phyloP scores from a whole-genome alignment of 108 stramenopile species.

The Cyclotella kingstonii region DNA sequence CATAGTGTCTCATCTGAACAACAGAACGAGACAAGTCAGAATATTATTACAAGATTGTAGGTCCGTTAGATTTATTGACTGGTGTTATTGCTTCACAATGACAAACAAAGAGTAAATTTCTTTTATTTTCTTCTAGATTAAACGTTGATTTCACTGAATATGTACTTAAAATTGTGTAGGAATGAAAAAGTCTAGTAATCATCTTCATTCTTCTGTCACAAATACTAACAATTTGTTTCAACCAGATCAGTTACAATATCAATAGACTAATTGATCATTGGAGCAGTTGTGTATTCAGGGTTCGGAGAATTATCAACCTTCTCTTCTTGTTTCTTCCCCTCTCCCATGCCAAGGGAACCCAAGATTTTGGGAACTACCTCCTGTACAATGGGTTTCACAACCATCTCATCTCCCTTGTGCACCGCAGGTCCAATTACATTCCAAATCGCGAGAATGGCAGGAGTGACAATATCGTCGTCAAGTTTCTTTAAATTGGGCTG shows the following conservation, averaged over 20 bases:
- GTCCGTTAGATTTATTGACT: too few relatives aligned
- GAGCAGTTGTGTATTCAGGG: conserved; percentile 28
- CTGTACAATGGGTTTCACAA: conserved; percentile 35
- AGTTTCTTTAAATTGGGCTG: conserved; percentile 49
- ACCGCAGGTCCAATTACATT: conserved; percentile 47
- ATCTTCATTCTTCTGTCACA: too few relatives aligned
- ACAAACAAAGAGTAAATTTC: too few relatives aligned
- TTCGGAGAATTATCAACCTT: conserved; percentile 21
- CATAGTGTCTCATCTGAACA: too few relatives aligned
- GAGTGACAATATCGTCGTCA: conserved; percentile 61
- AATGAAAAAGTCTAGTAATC: too few relatives aligned
- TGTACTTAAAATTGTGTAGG: too few relatives aligned
- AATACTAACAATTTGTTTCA: neutral
- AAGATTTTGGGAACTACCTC: conserved; percentile 34
- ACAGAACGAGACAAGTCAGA: too few relatives aligned
- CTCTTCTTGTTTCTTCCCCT: neutral
- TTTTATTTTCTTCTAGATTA: too few relatives aligned
- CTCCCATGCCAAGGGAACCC: conserved; percentile 14
- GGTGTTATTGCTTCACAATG: too few relatives aligned
- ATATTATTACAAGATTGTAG: too few relatives aligned
- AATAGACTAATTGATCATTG: neutral
- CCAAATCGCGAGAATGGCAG: conserved; percentile 58
- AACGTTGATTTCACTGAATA: too few relatives aligned
- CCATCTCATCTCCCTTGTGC: conserved; percentile 54
- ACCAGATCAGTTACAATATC: neutral